Evolutionary conservation across 805 yeast genomes (phyloP).

Genomic region (Cyberlindnera euphorbiae): DNA sequence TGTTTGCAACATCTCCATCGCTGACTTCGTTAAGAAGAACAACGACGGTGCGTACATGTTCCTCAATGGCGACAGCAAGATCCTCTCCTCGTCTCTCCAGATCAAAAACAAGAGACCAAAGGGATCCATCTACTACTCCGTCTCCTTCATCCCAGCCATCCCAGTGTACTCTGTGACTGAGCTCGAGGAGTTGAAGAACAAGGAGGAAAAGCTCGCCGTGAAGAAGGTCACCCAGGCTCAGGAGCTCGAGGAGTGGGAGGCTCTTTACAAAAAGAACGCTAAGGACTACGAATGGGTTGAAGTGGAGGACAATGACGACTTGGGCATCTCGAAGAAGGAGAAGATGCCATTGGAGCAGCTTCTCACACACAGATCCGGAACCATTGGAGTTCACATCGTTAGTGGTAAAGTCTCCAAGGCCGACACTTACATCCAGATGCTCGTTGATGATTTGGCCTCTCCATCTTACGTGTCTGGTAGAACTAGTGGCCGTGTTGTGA

Average conservation of each 20-base stretch:
- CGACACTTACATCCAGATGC: slow-evolving; percentile 49
- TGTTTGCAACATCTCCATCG: slow-evolving; percentile 43
- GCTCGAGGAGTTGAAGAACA: slow-evolving; percentile 40
- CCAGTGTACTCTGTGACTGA: slow-evolving; percentile 62
- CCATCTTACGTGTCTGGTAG: slow-evolving; percentile 54
- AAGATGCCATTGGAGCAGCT: slow-evolving; percentile 48
- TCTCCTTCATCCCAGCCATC: slow-evolving; percentile 61
- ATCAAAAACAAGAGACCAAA: slow-evolving; percentile 38
- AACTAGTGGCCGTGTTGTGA: slow-evolving; percentile 41
- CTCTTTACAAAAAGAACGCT: slow-evolving; percentile 52
- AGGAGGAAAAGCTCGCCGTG: slow-evolving; percentile 34
- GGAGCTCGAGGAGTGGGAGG: slow-evolving; percentile 41
- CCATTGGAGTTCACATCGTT: slow-evolving; percentile 47
- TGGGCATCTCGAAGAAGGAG: slow-evolving; percentile 35
- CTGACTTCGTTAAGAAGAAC: slow-evolving; percentile 44
- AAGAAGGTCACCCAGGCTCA: slow-evolving; percentile 30
- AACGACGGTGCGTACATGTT: slow-evolving; percentile 42
- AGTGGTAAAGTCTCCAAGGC: slow-evolving; percentile 45
- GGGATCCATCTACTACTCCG: slow-evolving; percentile 48
- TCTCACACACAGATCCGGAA: slow-evolving; percentile 56
- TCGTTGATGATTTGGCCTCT: slow-evolving; percentile 59
- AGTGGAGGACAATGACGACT: slow-evolving; percentile 36
- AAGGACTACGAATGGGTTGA: slow-evolving; percentile 61
- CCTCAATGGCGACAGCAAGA: slow-evolving; percentile 46
- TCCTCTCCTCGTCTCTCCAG: slow-evolving; percentile 31